A percentile compares a stretch with the other conserved stretches of the same genome.
Evolutionary conservation across 192 early-diverging fungal genomes (phyloP).

Genomic region (Rhizophlyctis rosea): DNA sequence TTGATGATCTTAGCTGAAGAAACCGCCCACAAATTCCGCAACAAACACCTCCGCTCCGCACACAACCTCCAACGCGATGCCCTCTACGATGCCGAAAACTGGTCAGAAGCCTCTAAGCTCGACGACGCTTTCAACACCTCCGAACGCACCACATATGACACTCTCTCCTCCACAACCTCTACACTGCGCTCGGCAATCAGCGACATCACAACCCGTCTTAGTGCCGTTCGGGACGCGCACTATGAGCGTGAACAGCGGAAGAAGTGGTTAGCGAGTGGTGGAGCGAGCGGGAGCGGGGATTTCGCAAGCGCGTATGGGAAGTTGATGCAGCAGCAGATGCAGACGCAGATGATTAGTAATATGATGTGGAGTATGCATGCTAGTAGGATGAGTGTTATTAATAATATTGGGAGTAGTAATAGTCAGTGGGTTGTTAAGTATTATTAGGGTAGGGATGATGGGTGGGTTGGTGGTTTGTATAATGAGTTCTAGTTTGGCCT

Average conservation of each 20-base stretch:
- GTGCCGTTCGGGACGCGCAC: not conserved
- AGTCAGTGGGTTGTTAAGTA: too few relatives aligned
- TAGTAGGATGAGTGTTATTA: not conserved
- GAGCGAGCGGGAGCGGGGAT: too few relatives aligned
- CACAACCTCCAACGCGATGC: not conserved
- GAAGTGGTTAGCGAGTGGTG: not conserved
- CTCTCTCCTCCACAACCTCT: not conserved
- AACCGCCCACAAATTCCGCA: not conserved
- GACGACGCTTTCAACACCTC: not conserved
- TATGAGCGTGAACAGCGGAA: not conserved
- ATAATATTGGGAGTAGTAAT: not conserved
- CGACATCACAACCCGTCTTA: not conserved
- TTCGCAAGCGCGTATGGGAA: not conserved
- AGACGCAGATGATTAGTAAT: not conserved
- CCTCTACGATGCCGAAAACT: not conserved
- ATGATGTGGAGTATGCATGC: not conserved
- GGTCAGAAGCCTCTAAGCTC: not conserved
- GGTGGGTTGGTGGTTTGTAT: too few relatives aligned
- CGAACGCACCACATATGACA: not conserved
- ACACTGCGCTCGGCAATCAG: not conserved
- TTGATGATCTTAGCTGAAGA: not conserved
- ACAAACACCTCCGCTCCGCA: not conserved
- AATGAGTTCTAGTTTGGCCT: too few relatives aligned
- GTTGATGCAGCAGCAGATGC: slow-evolving; percentile 2
- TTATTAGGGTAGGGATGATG: too few relatives aligned